phyloP scores from a whole-genome alignment of 305 asterid species.

The Stenogyne calaminthoides region DNA sequence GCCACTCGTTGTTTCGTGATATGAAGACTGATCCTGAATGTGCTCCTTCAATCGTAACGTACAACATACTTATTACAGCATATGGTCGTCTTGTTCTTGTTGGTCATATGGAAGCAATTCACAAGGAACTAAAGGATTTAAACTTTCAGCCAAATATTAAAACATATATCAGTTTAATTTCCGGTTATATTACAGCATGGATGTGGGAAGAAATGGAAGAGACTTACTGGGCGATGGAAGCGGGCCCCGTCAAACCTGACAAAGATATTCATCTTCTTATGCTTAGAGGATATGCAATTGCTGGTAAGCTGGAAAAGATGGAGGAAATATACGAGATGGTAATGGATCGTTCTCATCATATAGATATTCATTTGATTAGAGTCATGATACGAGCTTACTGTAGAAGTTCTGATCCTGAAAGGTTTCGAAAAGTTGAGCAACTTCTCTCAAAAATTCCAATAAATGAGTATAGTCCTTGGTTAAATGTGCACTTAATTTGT shows the following conservation, averaged over 20 bases:
- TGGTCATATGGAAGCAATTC: slow-evolving; percentile 75
- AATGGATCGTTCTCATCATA: slow-evolving; percentile 42
- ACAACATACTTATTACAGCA: slow-evolving; percentile 78
- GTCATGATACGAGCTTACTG: slow-evolving; percentile 71
- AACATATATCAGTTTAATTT: slow-evolving; percentile 62
- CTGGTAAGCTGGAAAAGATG: slow-evolving; percentile 72
- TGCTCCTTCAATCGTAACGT: slow-evolving; percentile 68
- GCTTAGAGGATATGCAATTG: slow-evolving; percentile 82
- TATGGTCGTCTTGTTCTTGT: slow-evolving; percentile 65
- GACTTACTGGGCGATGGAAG: slow-evolving; percentile 55
- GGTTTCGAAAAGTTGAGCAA: slow-evolving; percentile 60
- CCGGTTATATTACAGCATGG: slow-evolving; percentile 86
- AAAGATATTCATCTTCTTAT: slow-evolving; percentile 53
- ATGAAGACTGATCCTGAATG: slow-evolving; percentile 56
- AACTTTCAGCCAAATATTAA: slow-evolving; percentile 49
- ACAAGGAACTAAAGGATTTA: slow-evolving; percentile 49
- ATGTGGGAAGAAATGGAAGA: slow-evolving; percentile 82
- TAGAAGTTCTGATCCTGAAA: slow-evolving; percentile 51
- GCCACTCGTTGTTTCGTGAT: slow-evolving; percentile 57
- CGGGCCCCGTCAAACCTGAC: slow-evolving; percentile 50
- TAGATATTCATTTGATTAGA: slow-evolving; percentile 49
- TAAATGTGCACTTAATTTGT: slow-evolving; percentile 63
- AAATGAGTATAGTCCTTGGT: slow-evolving; percentile 62
- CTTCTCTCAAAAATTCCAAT: slow-evolving; percentile 56
- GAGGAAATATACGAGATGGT: slow-evolving; percentile 66